phyloP scores from a whole-genome alignment of 2,329 filamentous ascomycete species.

The Incumbomyces delicatus region DNA sequence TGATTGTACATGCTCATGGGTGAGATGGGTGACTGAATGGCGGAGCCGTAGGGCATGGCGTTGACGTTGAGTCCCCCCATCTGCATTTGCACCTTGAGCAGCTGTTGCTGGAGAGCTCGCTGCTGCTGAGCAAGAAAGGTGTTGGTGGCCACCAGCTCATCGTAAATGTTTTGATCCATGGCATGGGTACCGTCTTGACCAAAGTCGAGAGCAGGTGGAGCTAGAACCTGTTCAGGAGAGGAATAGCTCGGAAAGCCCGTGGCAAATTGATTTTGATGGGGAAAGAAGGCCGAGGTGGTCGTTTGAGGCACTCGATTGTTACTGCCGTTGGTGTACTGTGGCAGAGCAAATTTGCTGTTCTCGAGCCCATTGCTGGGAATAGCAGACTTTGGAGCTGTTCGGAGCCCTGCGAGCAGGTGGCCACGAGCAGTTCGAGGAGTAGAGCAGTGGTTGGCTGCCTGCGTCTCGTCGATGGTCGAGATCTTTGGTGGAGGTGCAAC shows the following conservation, averaged over 20 bases:
- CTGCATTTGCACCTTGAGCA: constrained; percentile 72
- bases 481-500: constrained; percentile 65
- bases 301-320: constrained; percentile 48
- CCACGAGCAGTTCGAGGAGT: constrained; percentile 91
- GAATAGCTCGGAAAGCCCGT: constrained; percentile 52
- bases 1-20: constrained; percentile 53
- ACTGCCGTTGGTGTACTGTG: constrained; percentile 34
- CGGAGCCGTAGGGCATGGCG: constrained; percentile 22
- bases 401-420: constrained; percentile 82
- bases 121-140: constrained; percentile 89
- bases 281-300: constrained; percentile 46
- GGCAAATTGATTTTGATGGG: constrained; percentile 31
- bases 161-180: constrained; percentile 78
- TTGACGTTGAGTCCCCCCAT: constrained; percentile 68
- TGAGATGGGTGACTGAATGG: constrained; percentile 45
- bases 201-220: constrained; percentile 70
- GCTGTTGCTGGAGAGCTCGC: constrained; percentile 86
- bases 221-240: constrained; percentile 73
- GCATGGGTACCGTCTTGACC: constrained; percentile 56
- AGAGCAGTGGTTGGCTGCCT: constrained; percentile 57
- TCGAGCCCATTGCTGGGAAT: constrained; percentile 50
- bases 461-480: constrained; percentile 52
- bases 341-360: constrained; percentile 37
- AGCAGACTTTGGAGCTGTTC: constrained; percentile 83
- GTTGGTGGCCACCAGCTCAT: constrained; percentile 83